Evolutionary conservation across 2,329 filamentous ascomycete genomes (phyloP).

Genomic region (Alternaria dauci): DNA sequence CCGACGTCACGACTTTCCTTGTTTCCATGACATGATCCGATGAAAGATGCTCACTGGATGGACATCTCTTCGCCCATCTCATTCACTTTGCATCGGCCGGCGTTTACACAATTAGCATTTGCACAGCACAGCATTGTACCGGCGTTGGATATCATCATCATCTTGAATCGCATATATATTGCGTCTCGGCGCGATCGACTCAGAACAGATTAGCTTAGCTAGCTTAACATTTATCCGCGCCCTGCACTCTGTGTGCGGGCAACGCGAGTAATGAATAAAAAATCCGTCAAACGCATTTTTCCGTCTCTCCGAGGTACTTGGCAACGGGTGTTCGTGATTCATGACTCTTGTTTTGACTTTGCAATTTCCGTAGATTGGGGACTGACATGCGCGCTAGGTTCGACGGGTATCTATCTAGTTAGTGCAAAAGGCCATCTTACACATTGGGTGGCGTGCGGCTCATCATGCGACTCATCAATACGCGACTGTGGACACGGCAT

Average conservation of each 20-base stretch:
- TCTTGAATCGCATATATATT: slow-evolving; percentile 10
- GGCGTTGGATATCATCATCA: slow-evolving; percentile 17
- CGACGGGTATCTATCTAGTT: slow-evolving; percentile 19
- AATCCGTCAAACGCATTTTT: slow-evolving; percentile 1
- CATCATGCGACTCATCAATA: slow-evolving; percentile 11
- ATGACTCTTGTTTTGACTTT: slow-evolving; percentile 9
- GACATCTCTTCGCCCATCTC: slow-evolving; percentile 19
- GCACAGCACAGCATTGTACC: slow-evolving; percentile 16
- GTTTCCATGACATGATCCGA: slow-evolving; percentile 20
- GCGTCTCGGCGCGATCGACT: slow-evolving; percentile 4
- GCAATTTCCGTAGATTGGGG: slow-evolving; percentile 20
- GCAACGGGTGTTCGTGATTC: slow-evolving; percentile 7
- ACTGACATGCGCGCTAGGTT: slow-evolving; percentile 15
- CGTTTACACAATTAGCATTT: slow-evolving; percentile 18
- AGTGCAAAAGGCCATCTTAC: not conserved
- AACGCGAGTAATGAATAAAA: slow-evolving; percentile 23
- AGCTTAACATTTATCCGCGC: slow-evolving; percentile 1
- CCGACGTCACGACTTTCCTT: slow-evolving; percentile 30
- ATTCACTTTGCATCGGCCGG: slow-evolving; percentile 14
- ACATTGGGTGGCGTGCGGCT: slow-evolving; percentile 3
- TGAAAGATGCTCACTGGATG: slow-evolving; percentile 20
- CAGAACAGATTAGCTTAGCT: slow-evolving; percentile 11
- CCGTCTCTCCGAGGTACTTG: slow-evolving; percentile 13
- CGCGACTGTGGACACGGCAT: slow-evolving; percentile 1
- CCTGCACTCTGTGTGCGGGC: slow-evolving; percentile 1